These are phyloP conservation scores for Kodamaea arcana DNA, from an alignment of 1,139 yeast genomes.

Conservation along the genomic window DNA sequence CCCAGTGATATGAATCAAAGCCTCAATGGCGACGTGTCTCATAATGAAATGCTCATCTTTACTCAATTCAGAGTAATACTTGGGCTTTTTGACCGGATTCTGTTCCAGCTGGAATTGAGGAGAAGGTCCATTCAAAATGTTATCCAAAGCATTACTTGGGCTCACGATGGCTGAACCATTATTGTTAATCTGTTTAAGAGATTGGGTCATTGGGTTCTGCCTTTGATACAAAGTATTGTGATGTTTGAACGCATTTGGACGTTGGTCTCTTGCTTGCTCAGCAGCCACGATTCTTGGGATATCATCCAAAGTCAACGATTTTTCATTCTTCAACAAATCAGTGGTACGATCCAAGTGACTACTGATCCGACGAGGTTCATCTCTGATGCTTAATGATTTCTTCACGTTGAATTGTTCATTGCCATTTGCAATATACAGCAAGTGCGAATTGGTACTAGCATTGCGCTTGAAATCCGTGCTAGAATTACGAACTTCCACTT, in stretches of 20 bases:
- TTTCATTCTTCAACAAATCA: slow-evolving; percentile 71
- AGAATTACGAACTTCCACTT: neutral
- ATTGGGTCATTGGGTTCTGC: slow-evolving; percentile 28
- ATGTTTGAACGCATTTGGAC: slow-evolving; percentile 81
- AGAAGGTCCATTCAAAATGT: slow-evolving; percentile 15
- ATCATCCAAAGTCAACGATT: slow-evolving; percentile 87
- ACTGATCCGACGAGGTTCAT: slow-evolving; percentile 36
- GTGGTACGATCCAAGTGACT: slow-evolving; percentile 54
- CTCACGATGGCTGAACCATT: slow-evolving; percentile 6
- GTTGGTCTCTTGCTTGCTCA: slow-evolving; percentile 89
- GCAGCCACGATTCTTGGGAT: slow-evolving; percentile 96
- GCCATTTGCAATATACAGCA: slow-evolving; percentile 22
- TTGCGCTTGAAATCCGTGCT: slow-evolving; percentile 10
- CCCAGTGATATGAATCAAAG: slow-evolving; percentile 43
- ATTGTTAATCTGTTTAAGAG: slow-evolving; percentile 18
- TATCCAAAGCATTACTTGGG: slow-evolving; percentile 14
- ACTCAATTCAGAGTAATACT: slow-evolving; percentile 70
- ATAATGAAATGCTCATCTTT: slow-evolving; percentile 58
- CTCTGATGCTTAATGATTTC: slow-evolving; percentile 39
- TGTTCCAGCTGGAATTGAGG: slow-evolving; percentile 4
- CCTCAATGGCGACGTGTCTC: slow-evolving; percentile 65
- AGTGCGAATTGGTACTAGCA: slow-evolving; percentile 17
- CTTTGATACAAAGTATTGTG: slow-evolving; percentile 48
- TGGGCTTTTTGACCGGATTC: slow-evolving; percentile 17
- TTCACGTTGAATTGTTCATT: slow-evolving; percentile 35